These are phyloP conservation scores for Chlamydomonas applanata DNA, from an alignment of 139 green algal species.

Conservation along the genomic window DNA sequence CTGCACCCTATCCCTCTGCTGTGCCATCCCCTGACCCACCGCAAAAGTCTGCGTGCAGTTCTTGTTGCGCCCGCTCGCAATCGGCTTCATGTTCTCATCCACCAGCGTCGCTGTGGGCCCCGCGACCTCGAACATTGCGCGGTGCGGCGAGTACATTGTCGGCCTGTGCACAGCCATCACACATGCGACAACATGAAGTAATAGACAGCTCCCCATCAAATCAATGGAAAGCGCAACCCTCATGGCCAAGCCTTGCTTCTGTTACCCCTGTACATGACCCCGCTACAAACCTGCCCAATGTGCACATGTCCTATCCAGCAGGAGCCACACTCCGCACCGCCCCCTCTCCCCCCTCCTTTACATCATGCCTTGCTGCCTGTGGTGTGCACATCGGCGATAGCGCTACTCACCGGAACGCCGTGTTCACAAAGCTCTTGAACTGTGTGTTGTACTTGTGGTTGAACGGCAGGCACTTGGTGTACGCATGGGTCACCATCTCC, in stretches of 20 bases:
- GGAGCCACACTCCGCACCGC: neutral
- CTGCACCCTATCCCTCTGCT: too few species aligned
- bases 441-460: conserved; percentile 39
- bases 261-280: neutral
- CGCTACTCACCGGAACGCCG: conserved; percentile 12
- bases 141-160: conserved; percentile 48
- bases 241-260: neutral
- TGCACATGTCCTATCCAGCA: neutral
- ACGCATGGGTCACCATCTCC: conserved; percentile 1
- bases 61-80: conserved; percentile 32
- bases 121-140: conserved; percentile 33
- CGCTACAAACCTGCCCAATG: neutral
- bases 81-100: conserved; percentile 12
- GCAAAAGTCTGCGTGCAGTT: conserved; percentile 11
- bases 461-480: conserved; percentile 27
- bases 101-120: neutral
- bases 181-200: neutral
- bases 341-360: neutral
- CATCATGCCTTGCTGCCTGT: neutral
- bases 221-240: neutral
- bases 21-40: too few species aligned
- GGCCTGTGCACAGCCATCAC: neutral
- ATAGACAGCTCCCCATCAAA: neutral
- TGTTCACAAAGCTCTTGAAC: conserved; percentile 53
- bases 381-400: neutral